Conservation (phyloP, 805 yeast species). For the Yarrowia phangngaensis region DNA sequence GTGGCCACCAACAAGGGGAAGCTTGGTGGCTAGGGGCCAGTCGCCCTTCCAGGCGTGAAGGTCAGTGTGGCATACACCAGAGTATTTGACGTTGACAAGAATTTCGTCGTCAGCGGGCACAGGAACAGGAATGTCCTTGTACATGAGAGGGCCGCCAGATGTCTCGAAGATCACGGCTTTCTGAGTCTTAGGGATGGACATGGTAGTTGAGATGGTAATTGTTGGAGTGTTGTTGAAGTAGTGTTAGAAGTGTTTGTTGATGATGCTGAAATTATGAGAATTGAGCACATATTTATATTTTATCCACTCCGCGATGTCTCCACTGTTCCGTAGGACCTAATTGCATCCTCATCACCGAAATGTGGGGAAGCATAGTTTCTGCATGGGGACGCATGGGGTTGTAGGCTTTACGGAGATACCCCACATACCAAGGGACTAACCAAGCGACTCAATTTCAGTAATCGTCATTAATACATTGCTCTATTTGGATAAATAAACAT, state of each 20-base stretch:
- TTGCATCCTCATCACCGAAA: no score
- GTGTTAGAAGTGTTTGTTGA: neutral
- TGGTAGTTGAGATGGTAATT: conserved; percentile 40
- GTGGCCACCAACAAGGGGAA: conserved; percentile 82
- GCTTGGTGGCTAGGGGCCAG: conserved; percentile 75
- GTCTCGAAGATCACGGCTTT: conserved; percentile 68
- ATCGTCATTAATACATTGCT: no score
- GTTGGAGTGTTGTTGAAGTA: neutral
- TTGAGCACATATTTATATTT: no score
- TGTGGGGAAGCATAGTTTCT: no score
- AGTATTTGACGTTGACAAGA: conserved; percentile 74
- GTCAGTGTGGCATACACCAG: conserved; percentile 94
- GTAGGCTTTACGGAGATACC: no score
- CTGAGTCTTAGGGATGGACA: conserved; percentile 57
- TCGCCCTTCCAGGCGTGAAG: conserved; percentile 93
- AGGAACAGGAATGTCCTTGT: conserved; percentile 77
- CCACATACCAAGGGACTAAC: no score
- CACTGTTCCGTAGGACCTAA: no score
- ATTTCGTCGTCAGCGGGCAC: conserved; percentile 72
- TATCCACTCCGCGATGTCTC: no score
- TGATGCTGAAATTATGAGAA: no score
- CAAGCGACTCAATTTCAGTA: no score
- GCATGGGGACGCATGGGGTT: no score
- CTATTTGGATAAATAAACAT: no score
- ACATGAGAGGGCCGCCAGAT: conserved; percentile 58